Evolutionary conservation across 805 yeast species (phyloP).

Genomic region (Kuraishia hungarica): DNA sequence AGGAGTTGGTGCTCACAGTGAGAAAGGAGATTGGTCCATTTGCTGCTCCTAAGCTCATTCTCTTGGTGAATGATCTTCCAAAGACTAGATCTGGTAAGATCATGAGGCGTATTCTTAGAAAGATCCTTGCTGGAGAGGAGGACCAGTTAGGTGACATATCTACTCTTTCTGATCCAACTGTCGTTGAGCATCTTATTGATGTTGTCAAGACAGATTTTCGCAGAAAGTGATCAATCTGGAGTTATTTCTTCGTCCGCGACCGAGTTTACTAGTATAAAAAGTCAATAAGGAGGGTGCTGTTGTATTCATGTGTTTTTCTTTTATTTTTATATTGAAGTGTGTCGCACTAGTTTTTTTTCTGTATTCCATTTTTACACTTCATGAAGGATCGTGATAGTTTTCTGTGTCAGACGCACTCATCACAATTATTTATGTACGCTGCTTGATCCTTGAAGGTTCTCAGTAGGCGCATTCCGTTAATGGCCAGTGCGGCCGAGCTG

Average conservation of each 20-base stretch:
- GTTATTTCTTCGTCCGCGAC: background rate
- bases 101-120: slow-evolving; percentile 80
- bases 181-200: slow-evolving; percentile 58
- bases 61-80: slow-evolving; percentile 70
- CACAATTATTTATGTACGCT: background rate
- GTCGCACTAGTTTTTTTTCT: too few species aligned
- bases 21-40: slow-evolving; percentile 79
- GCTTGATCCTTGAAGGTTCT: background rate
- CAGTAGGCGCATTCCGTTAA: background rate
- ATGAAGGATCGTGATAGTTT: background rate
- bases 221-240: background rate
- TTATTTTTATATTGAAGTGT: too few species aligned
- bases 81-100: slow-evolving; percentile 84
- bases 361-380: background rate
- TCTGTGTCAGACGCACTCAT: background rate
- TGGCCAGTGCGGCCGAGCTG: background rate
- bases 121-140: slow-evolving; percentile 65
- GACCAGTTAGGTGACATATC: slow-evolving; percentile 77
- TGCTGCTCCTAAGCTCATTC: slow-evolving; percentile 74
- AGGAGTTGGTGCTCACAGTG: slow-evolving; percentile 59
- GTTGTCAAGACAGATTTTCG: slow-evolving; percentile 26
- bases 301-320: too few species aligned
- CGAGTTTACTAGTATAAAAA: background rate
- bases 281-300: background rate
- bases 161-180: slow-evolving; percentile 69